Evolutionary conservation across 2,329 filamentous ascomycete genomes (phyloP).

Genomic region (Colletotrichum phormii): DNA sequence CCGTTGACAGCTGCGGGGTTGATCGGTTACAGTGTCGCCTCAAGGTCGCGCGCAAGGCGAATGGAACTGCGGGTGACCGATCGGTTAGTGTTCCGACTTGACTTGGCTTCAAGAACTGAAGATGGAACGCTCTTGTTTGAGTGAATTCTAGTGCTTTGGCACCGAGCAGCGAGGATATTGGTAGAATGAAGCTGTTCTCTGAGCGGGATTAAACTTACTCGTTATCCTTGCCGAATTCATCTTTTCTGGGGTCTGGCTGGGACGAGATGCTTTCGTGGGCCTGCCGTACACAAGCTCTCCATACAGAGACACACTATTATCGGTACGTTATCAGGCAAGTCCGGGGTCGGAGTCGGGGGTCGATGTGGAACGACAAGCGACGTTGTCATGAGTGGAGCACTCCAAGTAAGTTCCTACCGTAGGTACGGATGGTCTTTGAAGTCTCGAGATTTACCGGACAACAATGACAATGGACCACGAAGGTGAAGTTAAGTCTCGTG

Average conservation of each 20-base stretch:
- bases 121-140: not conserved
- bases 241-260: not conserved
- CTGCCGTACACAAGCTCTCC: not conserved
- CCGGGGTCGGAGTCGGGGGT: not conserved
- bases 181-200: not conserved
- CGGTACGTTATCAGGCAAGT: not conserved
- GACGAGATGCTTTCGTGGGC: not conserved
- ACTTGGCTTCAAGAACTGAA: constrained; percentile 6
- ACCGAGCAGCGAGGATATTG: no score
- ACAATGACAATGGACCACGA: not conserved
- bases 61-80: constrained; percentile 6
- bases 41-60: constrained; percentile 12
- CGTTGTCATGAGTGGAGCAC: not conserved
- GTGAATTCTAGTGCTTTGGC: not conserved
- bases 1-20: constrained; percentile 25
- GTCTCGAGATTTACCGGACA: not conserved
- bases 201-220: not conserved
- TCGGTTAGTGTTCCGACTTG: constrained; percentile 25
- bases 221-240: not conserved
- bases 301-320: not conserved
- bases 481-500: not conserved
- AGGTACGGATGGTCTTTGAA: not conserved
- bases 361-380: not conserved
- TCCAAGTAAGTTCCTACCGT: not conserved
- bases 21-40: constrained; percentile 1